Base-by-base conservation (phyloP, 148 eudicot genomes). In the Heliamphora exappendiculata region DNA sequence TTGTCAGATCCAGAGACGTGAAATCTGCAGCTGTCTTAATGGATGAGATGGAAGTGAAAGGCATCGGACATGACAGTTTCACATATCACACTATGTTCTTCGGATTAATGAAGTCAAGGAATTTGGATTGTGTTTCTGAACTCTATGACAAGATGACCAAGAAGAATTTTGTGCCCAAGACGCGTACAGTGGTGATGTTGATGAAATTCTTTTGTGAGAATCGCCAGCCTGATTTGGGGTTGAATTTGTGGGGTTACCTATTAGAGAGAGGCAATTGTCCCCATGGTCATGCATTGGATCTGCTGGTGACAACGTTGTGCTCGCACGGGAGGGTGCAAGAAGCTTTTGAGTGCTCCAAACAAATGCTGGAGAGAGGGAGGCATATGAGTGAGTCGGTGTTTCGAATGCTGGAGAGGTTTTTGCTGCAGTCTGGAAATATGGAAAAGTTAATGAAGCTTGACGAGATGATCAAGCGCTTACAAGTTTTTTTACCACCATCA, bases 281-380 rank as follows among this genome's bases (percentile, higher is more conserved):
- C 3, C 97, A 94, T 49, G 86, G 87, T 71, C 96, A 94, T 82
- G 97, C 93, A 19, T 82, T 94, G 86, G 90, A 91, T 76, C 86
- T 94, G 74, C 62, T 94, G 49, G 93, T 84, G 63, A 90, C 92
- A 3, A 80, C 86, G 3, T 84, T 94, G 42, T 94, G 97, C 73
- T 87, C 97, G 1, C 87, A 83, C 19, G 97, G 95, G 51, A 88
- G 84, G 77, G 85, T 82, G 39, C 49, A 78, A 72, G 92, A 91
- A 81, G 97, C 93, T 36, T 88, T 90, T 76, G 86, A 80, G 29
- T 94, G 95, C 81, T 89, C 86, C 62, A 84, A 78, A 68, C 95
- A 91, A 71, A 90, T 88, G 89, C 37, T 90, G 67, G 78, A 77
- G 51, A 85, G 97, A 76, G 98, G 97, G n/a, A 89, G 95, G 80